Conservation (phyloP, 106 monocot genomes). For the Dendrobium nobile region DNA sequence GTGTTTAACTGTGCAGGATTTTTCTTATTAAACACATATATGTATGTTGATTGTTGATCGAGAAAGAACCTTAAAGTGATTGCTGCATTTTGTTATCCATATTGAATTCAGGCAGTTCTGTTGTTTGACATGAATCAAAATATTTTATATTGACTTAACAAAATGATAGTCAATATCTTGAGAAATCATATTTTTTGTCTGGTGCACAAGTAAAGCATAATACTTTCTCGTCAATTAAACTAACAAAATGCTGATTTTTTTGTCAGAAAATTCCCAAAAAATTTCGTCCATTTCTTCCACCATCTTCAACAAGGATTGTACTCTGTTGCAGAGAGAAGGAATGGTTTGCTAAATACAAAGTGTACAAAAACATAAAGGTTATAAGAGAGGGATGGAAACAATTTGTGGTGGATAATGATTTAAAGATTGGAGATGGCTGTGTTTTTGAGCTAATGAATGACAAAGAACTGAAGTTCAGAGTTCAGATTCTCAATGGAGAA, state of each 20-base stretch:
- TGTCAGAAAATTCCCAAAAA: constrained; percentile 31
- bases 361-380: constrained; percentile 5
- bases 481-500: constrained; percentile 39
- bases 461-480: constrained; percentile 24
- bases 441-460: constrained; percentile 45
- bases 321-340: constrained; percentile 16
- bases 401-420: constrained; percentile 35
- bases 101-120: too few relatives aligned
- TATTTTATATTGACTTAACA: too few relatives aligned
- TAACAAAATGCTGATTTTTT: background rate
- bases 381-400: constrained; percentile 29
- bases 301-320: background rate
- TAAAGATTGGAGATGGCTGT: constrained; percentile 50
- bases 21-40: too few relatives aligned
- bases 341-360: constrained; percentile 34
- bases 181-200: too few relatives aligned
- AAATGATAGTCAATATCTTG: too few relatives aligned
- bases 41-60: too few relatives aligned
- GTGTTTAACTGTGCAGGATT: too few relatives aligned
- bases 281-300: constrained; percentile 29
- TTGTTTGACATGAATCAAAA: too few relatives aligned
- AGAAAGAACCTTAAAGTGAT: too few relatives aligned
- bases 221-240: too few relatives aligned
- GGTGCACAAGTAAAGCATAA: too few relatives aligned
- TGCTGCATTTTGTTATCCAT: too few relatives aligned